phyloP scores from a whole-genome alignment of 2,329 filamentous ascomycete species.

The Domatiomyces globalis region DNA sequence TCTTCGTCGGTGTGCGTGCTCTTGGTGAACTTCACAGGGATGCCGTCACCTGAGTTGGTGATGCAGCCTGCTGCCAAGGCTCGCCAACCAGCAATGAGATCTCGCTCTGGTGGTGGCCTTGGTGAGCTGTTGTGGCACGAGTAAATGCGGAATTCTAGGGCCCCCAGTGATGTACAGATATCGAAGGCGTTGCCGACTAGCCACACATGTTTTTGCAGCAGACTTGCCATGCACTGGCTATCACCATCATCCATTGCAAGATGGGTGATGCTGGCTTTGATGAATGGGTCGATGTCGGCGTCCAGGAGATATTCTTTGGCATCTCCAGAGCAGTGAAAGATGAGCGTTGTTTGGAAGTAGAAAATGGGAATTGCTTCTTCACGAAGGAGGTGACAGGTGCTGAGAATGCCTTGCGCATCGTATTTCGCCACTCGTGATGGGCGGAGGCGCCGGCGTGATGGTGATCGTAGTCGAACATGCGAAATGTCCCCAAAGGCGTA shows the following conservation, averaged over 20 bases:
- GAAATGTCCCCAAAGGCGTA: constrained; percentile 7
- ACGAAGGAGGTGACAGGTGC: constrained; percentile 8
- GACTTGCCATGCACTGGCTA: not conserved
- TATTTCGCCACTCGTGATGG: constrained; percentile 11
- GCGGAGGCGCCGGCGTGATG: constrained; percentile 11
- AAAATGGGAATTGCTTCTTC: constrained; percentile 12
- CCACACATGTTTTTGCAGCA: not conserved
- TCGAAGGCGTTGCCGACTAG: not conserved
- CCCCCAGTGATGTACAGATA: not conserved
- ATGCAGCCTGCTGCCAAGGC: not conserved
- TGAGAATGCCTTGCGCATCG: constrained; percentile 10
- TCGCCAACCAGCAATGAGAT: not conserved
- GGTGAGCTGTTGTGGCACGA: not conserved
- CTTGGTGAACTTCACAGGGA: too few species aligned
- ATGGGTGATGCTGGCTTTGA: constrained; percentile 9
- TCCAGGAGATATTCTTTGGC: constrained; percentile 11
- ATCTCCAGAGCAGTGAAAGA: constrained; percentile 10
- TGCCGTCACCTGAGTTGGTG: too few species aligned
- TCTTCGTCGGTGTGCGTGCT: too few species aligned
- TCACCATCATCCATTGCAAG: constrained; percentile 15
- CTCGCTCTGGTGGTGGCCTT: not conserved
- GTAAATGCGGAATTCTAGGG: not conserved
- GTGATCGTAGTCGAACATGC: constrained; percentile 8
- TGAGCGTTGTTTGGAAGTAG: constrained; percentile 11
- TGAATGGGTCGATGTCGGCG: constrained; percentile 7